phyloP scores from a whole-genome alignment of 1,284 basidiomycete genomes.

The Fistulina hepatica region DNA sequence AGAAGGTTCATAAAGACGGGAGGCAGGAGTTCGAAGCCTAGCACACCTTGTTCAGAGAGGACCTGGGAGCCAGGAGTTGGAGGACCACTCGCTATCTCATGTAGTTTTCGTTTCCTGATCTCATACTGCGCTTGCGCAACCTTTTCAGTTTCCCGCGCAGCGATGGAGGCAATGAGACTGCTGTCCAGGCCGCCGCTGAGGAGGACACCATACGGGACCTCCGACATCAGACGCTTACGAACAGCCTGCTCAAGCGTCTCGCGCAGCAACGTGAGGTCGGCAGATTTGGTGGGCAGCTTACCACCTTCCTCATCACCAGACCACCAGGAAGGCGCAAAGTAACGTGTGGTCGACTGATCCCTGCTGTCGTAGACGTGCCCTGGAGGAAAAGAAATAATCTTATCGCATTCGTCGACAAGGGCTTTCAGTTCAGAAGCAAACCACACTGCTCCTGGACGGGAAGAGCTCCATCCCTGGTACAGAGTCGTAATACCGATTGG shows the following conservation, averaged over 20 bases:
- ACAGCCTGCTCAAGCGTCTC: slow-evolving; percentile 88
- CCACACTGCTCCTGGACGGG: slow-evolving; percentile 76
- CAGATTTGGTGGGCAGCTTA: slow-evolving; percentile 51
- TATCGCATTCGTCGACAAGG: slow-evolving; percentile 87
- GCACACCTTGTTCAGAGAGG: slow-evolving; percentile 45
- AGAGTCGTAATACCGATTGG: slow-evolving; percentile 98
- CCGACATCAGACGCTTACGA: slow-evolving; percentile 94
- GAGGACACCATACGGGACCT: slow-evolving; percentile 97
- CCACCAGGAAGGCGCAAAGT: slow-evolving; percentile 86
- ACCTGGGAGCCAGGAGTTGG: slow-evolving; percentile 39
- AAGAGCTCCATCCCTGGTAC: slow-evolving; percentile 91
- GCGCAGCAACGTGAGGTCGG: slow-evolving; percentile 65
- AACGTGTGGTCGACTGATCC: slow-evolving; percentile 67
- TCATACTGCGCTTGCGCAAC: slow-evolving; percentile 73
- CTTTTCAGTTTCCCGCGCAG: slow-evolving; percentile 95
- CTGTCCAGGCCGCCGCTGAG: slow-evolving; percentile 95
- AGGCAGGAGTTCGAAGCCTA: slow-evolving; percentile 9
- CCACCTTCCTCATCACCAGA: slow-evolving; percentile 55
- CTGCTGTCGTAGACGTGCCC: slow-evolving; percentile 89
- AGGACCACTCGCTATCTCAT: slow-evolving; percentile 44
- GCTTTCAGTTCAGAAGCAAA: slow-evolving; percentile 97
- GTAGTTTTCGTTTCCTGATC: slow-evolving; percentile 47
- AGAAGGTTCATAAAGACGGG: slow-evolving; percentile 6
- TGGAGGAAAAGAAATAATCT: slow-evolving; percentile 92
- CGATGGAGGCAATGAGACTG: slow-evolving; percentile 92